phyloP scores from a whole-genome alignment of 441 rosid species.

The Aleurites moluccanus region DNA sequence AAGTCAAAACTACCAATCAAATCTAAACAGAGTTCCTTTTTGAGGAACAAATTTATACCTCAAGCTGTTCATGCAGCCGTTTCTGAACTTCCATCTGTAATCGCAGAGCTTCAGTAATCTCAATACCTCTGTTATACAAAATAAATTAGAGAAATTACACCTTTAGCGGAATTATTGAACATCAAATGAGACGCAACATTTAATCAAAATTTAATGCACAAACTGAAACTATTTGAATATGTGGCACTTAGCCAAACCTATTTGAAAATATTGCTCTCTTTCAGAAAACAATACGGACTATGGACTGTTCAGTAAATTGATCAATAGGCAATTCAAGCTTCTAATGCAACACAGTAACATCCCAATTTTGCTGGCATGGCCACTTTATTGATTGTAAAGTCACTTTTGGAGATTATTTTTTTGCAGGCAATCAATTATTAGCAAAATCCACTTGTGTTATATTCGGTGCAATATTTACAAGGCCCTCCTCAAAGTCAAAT shows the following conservation, averaged over 20 bases:
- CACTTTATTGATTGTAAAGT: too few species aligned
- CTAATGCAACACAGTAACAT: too few species aligned
- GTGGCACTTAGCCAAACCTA: too few species aligned
- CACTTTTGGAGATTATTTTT: too few species aligned
- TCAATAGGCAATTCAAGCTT: conserved; percentile 2
- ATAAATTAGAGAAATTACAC: conserved; percentile 9
- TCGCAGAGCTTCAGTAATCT: conserved; percentile 86
- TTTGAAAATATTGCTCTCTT: conserved; percentile 1
- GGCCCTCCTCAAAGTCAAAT: neutral
- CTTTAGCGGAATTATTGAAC: conserved; percentile 6
- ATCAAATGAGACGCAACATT: conserved; percentile 6
- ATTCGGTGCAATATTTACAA: neutral
- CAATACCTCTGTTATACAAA: conserved; percentile 57
- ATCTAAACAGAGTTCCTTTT: neutral
- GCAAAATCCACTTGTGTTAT: too few species aligned
- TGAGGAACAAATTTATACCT: conserved; percentile 45
- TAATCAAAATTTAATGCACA: conserved; percentile 8
- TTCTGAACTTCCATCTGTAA: conserved; percentile 98
- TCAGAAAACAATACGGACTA: neutral
- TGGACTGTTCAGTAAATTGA: neutral
- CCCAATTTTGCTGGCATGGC: too few species aligned
- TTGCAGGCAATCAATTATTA: too few species aligned
- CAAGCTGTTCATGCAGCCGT: conserved; percentile 89
- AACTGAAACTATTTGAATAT: conserved; percentile 15
- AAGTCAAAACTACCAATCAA: neutral